These are phyloP conservation scores for Cystobasidium sp. DNA, from an alignment of 1,284 basidiomycete genomes.

Conservation along the genomic window DNA sequence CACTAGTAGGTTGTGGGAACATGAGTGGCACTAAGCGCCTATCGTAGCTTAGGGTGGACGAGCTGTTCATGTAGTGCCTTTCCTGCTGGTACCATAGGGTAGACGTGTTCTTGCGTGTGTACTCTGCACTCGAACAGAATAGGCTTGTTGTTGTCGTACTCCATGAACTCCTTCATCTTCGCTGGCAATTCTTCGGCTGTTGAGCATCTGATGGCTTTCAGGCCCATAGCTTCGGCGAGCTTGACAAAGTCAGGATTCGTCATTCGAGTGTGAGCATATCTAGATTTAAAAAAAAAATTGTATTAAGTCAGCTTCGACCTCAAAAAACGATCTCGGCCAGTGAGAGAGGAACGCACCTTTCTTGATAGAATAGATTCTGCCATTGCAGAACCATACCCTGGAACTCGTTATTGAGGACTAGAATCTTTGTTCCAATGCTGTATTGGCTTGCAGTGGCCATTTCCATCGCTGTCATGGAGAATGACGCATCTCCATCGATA, in stretches of 20 bases:
- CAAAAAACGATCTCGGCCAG: too few species aligned
- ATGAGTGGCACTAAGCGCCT: not conserved
- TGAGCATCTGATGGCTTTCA: constrained; percentile 82
- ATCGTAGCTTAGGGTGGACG: constrained; percentile 49
- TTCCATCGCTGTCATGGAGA: constrained; percentile 95
- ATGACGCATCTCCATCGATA: constrained; percentile 86
- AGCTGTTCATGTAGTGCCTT: constrained; percentile 89
- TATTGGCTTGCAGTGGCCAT: constrained; percentile 89
- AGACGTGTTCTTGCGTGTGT: constrained; percentile 61
- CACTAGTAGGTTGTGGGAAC: too few species aligned
- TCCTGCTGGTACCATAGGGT: constrained; percentile 74
- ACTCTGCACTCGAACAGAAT: constrained; percentile 90
- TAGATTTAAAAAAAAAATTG: too few species aligned
- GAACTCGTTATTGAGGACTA: constrained; percentile 58
- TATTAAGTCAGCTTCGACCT: too few species aligned
- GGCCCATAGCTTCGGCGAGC: constrained; percentile 86
- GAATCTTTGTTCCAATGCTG: constrained; percentile 87
- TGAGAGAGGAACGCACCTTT: constrained; percentile 54
- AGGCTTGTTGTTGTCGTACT: constrained; percentile 84
- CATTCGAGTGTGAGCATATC: constrained; percentile 70
- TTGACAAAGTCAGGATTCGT: constrained; percentile 57
- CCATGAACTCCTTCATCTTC: constrained; percentile 98
- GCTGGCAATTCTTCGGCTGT: constrained; percentile 76
- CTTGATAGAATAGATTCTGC: constrained; percentile 98
- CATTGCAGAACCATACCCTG: constrained; percentile 96